These are phyloP conservation scores for Dendrocalamus latiflorus DNA, from an alignment of 202 grass and related monocot genomes.

Conservation along the genomic window DNA sequence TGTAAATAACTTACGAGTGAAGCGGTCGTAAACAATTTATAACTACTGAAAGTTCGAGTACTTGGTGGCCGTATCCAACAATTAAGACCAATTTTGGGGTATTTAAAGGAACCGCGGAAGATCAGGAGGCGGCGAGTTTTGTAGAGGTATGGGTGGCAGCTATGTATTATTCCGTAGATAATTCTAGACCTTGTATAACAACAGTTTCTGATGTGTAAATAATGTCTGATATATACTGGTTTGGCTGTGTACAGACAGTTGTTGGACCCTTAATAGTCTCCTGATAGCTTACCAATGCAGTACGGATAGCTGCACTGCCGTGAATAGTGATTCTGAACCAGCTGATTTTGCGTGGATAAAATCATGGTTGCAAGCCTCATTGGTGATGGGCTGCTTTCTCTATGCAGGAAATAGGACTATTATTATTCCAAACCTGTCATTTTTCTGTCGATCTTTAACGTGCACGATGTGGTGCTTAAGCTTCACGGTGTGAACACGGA, in stretches of 20 bases:
- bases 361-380: background rate
- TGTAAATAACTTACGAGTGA: no score
- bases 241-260: background rate
- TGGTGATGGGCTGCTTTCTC: constrained; percentile 35
- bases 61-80: no score
- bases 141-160: background rate
- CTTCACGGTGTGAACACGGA: background rate
- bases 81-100: background rate
- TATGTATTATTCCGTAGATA: background rate
- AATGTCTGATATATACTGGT: background rate
- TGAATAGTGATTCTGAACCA: background rate
- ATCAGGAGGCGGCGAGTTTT: background rate
- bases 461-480: background rate
- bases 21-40: no score
- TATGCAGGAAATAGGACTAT: background rate
- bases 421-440: constrained; percentile 6
- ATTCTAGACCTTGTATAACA: constrained; percentile 11
- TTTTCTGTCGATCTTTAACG: background rate
- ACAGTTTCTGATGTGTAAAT: constrained; percentile 21
- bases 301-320: background rate
- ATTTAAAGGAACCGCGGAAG: constrained; percentile 1
- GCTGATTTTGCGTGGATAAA: background rate
- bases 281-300: background rate
- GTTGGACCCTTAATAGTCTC: background rate
- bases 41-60: no score